Base-by-base conservation (phyloP, 2,329 filamentous ascomycete species). In the Cladophialophora yegresii region DNA sequence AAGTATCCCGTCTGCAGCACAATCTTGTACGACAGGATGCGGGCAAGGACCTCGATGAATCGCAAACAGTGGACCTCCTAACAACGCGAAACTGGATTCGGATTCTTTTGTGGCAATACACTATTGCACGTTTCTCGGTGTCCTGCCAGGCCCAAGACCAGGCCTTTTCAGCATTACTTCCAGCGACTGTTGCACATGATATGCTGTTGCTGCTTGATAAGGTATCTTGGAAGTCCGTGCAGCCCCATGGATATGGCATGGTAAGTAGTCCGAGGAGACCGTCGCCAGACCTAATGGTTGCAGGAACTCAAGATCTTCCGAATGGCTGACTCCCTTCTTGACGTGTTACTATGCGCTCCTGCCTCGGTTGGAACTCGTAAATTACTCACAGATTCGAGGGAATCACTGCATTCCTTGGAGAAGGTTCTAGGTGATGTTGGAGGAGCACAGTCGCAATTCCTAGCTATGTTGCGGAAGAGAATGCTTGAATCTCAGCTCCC, bases 281-380 rank as follows among this genome's bases (percentile, higher is more conserved):
- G 2, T 47, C 9, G 23, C 12, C 22, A 30, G 45, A 47, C 12
- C n/a, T 58, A 49, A 50, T 36, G 32, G 33, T n/a, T 40, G n/a
- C 33, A 61, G 59, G 59, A 61, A 50, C 59, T 55, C n/a, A 61
- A 61, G 26, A 45, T 56, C 22, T 61, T 61, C 28, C 51, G 53
- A 8, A 50, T 55, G n/a, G 59, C 59, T 6, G 59, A 56, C 51
- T 61, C 36, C 5, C 20, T 61, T 26, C 50, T 56, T 33, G 59
- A 61, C 40, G 59, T 61, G 8, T 51, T 61, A 20, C 57, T 59
- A 10, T 59, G 57, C 47, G 57, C 57, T 2, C 57, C 57, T 23
- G 12, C 4, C 20, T 59, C 57, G 23, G n/a, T 13, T 6, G 32
- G 13, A 13, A 53, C 45, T 32, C 45, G 47, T 13, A 36, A 10